Conservation (phyloP, 1,284 basidiomycete genomes). For the Crepidotus sp. region DNA sequence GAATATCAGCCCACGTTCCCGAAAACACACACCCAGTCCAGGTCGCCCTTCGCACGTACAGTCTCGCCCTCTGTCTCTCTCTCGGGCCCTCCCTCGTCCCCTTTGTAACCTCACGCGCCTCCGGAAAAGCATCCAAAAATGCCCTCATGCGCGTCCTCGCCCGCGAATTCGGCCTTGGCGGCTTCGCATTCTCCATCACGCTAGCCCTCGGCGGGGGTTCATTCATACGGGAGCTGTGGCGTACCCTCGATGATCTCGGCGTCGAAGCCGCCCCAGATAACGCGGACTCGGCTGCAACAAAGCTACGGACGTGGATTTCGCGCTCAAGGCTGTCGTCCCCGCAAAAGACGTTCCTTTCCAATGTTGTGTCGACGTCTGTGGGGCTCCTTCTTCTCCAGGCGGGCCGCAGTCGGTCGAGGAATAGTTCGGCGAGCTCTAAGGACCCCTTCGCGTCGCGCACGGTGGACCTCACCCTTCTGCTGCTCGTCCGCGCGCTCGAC, state of each 20-base stretch:
- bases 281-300: background rate
- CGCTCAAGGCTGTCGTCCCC: conserved; percentile 24
- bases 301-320: conserved; percentile 9
- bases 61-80: conserved; percentile 55
- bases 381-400: conserved; percentile 50
- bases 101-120: conserved; percentile 30
- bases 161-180: conserved; percentile 48
- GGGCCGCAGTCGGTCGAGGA: conserved; percentile 25
- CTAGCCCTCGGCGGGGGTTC: conserved; percentile 55
- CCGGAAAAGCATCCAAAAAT: conserved; percentile 19
- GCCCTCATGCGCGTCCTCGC: conserved; percentile 36
- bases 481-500: conserved; percentile 65
- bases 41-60: conserved; percentile 57
- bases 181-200: conserved; percentile 62
- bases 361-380: conserved; percentile 47
- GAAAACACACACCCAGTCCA: conserved; percentile 46
- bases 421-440: conserved; percentile 18
- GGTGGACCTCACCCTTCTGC: conserved; percentile 56
- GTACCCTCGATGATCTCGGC: conserved; percentile 23
- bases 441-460: conserved; percentile 38
- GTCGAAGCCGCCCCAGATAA: conserved; percentile 6
- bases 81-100: conserved; percentile 55
- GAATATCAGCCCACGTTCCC: conserved; percentile 19
- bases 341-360: conserved; percentile 48
- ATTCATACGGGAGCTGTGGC: conserved; percentile 40